Evolutionary conservation across 2,329 filamentous ascomycete genomes (phyloP).

Genomic region (Penicillium sclerotigenum): DNA sequence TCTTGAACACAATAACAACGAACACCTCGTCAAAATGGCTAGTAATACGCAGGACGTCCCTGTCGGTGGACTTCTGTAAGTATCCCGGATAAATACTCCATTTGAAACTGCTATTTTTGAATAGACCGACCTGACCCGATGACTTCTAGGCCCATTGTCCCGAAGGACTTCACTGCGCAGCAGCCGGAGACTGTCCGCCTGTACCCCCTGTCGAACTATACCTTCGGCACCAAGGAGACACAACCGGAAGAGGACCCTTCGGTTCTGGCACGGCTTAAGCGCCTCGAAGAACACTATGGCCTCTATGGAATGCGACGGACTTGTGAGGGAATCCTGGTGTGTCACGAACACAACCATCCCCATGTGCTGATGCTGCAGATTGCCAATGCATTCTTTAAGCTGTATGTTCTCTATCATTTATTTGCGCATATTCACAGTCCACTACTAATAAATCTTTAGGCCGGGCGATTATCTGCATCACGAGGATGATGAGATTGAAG

Average conservation of each 20-base stretch:
- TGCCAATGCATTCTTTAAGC: conserved; percentile 98
- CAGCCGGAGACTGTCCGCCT: conserved; percentile 87
- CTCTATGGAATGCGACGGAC: conserved; percentile 94
- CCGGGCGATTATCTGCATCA: conserved; percentile 91
- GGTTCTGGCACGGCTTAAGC: conserved; percentile 84
- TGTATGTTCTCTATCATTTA: conserved; percentile 48
- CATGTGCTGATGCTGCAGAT: conserved; percentile 99
- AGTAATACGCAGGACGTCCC: neutral
- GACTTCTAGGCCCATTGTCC: conserved; percentile 62
- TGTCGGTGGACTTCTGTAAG: conserved; percentile 46
- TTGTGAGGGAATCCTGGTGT: conserved; percentile 94
- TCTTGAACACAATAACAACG: neutral
- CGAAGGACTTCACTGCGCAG: conserved; percentile 80
- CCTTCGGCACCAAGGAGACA: conserved; percentile 96
- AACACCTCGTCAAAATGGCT: neutral
- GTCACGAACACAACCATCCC: conserved; percentile 98
- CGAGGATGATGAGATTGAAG: conserved; percentile 82
- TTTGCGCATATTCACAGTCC: neutral
- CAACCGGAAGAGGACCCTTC: conserved; percentile 97
- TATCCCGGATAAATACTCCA: neutral
- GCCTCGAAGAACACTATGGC: conserved; percentile 92
- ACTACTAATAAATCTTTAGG: conserved; percentile 36
- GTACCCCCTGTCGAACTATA: conserved; percentile 96
- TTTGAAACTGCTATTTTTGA: neutral
- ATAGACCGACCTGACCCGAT: conserved; percentile 10